These are phyloP conservation scores for Scheffersomyces amazonensis DNA, from an alignment of 805 yeast genomes.

Conservation along the genomic window DNA sequence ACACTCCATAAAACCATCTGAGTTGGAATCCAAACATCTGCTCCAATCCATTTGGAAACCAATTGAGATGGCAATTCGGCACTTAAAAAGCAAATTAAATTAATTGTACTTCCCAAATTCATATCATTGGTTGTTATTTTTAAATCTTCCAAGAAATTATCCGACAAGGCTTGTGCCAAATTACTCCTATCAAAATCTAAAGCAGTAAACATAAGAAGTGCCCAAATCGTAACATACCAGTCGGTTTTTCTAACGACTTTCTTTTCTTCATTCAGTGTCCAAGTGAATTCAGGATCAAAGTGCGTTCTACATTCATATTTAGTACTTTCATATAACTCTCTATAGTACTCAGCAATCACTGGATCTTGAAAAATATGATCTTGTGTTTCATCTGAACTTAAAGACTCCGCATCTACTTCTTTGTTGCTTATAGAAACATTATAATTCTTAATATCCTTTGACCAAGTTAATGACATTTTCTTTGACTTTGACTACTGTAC, in stretches of 20 bases:
- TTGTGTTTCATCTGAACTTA: too few species aligned
- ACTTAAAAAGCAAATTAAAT: constrained; percentile 47
- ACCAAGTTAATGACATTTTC: too few species aligned
- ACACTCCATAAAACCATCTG: constrained; percentile 57
- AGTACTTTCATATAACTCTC: constrained; percentile 31
- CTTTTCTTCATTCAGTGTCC: constrained; percentile 54
- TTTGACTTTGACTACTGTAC: too few species aligned
- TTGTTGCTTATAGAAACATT: too few species aligned
- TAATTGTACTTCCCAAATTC: constrained; percentile 57
- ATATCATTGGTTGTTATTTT: constrained; percentile 52
- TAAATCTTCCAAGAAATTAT: constrained; percentile 51
- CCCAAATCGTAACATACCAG: constrained; percentile 53
- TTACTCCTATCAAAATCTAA: constrained; percentile 60
- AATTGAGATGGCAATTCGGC: constrained; percentile 68
- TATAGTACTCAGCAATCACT: constrained; percentile 5
- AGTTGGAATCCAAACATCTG: constrained; percentile 60
- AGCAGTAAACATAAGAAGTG: constrained; percentile 57
- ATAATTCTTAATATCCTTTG: too few species aligned
- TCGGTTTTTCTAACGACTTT: constrained; percentile 52
- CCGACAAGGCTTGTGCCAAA: constrained; percentile 56
- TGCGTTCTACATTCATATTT: constrained; percentile 53
- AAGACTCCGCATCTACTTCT: too few species aligned
- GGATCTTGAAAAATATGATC: constrained; percentile 5
- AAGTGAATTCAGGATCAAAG: constrained; percentile 57
- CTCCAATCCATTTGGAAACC: constrained; percentile 60